Evolutionary conservation across 768 basidiomycete species (phyloP).

Genomic region (Panaeolus cyanescens): DNA sequence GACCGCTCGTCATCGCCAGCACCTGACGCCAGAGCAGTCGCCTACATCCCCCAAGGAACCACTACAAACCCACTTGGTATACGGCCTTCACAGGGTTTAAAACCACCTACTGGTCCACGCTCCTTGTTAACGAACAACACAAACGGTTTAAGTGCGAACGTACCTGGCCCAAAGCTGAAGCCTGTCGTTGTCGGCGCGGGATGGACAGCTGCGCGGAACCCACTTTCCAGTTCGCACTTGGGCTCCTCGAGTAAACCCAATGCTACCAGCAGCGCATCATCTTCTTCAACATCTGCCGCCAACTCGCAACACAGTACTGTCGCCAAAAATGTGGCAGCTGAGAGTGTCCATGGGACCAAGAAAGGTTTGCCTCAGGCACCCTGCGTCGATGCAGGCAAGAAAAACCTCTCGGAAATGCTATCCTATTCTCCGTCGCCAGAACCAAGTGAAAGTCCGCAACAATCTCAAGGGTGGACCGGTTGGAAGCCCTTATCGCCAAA

Average conservation of each 20-base stretch:
- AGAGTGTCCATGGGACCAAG: neutral
- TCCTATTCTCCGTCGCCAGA: slow-evolving; percentile 29
- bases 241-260: slow-evolving; percentile 1
- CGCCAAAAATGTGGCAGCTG: neutral
- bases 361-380: too few species aligned
- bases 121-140: neutral
- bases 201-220: slow-evolving; percentile 41
- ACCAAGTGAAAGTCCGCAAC: slow-evolving; percentile 15
- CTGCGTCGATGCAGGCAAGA: too few species aligned
- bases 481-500: neutral
- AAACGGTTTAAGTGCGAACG: neutral
- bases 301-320: neutral
- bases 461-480: neutral
- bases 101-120: neutral
- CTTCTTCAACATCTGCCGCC: slow-evolving; percentile 11
- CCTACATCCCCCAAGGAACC: slow-evolving; percentile 30
- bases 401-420: slow-evolving; percentile 20
- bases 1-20: slow-evolving; percentile 21
- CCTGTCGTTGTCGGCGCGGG: slow-evolving; percentile 48
- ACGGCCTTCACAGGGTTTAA: slow-evolving; percentile 39
- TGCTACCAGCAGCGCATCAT: slow-evolving; percentile 6
- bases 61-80: slow-evolving; percentile 54
- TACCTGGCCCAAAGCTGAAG: slow-evolving; percentile 27
- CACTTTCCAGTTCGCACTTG: slow-evolving; percentile 8
- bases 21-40: slow-evolving; percentile 38